phyloP scores from a whole-genome alignment of 257 asterid species.

The Petunia axillaris region DNA sequence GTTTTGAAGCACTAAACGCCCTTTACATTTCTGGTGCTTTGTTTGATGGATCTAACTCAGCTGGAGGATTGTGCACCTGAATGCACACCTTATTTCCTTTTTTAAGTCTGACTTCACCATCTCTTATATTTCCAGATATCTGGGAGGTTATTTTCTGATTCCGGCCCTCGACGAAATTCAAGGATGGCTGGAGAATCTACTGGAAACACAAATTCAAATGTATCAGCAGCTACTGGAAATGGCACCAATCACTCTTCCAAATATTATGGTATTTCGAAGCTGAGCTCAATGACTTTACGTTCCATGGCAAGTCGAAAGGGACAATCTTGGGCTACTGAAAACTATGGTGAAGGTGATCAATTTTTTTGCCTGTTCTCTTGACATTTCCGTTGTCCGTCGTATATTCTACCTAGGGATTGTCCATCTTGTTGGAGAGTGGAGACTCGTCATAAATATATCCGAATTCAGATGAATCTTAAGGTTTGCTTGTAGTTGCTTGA shows the following conservation, averaged over 20 bases:
- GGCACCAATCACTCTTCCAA: constrained; percentile 71
- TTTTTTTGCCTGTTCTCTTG: constrained; percentile 24
- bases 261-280: constrained; percentile 65
- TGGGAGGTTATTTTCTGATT: constrained; percentile 93
- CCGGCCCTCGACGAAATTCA: constrained; percentile 89
- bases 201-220: constrained; percentile 51
- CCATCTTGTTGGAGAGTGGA: constrained; percentile 6
- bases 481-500: constrained; percentile 7
- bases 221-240: constrained; percentile 60
- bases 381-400: neutral
- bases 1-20: constrained; percentile 8
- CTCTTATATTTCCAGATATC: constrained; percentile 66
- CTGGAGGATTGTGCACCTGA: neutral
- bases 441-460: constrained; percentile 5
- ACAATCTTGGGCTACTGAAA: constrained; percentile 65
- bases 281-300: constrained; percentile 61
- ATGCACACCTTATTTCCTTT: neutral
- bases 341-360: constrained; percentile 76
- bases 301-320: constrained; percentile 71
- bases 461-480: neutral
- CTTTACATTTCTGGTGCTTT: neutral
- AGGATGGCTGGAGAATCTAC: constrained; percentile 85
- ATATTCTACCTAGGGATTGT: neutral
- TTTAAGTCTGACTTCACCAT: constrained; percentile 32
- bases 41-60: neutral